Base-by-base conservation (phyloP, 495 filamentous ascomycete genomes). In the Hypoxylon fragiforme region DNA sequence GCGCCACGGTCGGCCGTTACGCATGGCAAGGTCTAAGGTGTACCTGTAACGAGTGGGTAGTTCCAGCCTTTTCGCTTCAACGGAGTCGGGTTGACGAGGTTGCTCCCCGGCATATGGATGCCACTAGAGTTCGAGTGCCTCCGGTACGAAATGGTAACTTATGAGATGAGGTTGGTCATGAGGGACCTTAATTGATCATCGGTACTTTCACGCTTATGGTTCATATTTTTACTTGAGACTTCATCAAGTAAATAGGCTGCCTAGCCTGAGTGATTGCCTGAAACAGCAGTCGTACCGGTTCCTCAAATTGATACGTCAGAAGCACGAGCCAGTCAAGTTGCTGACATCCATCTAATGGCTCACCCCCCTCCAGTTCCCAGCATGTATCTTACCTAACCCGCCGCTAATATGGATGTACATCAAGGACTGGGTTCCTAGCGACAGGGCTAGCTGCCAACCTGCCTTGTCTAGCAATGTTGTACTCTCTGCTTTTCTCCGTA, bases 1-100 rank as follows among this genome's bases (percentile, higher is more conserved):
- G 74, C 35, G 82, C 85, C 14, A 89, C 91, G 39, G 83, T 97
- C 16, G 94, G 95, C 34, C 86, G 92, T 55, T 97, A 96, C 62
- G 88, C 91, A 21, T 98, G 95, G 92, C 88, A 95, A 65, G 94
- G 95, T 46, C 83, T 97, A 75, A 85, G 82, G 70, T 98, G 94
- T 73, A 95, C 86, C 57, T 97, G 94, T 70, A 84, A 85, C 30
- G 81, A 87, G 24, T 96, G 95, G 91, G 77, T 96, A 7, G 84
- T 90, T 14, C 95, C 95, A n/a, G 91, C 87, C 7, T 91, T 97
- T 62, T 90, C 85, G 51, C 73, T 97, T 48, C 85, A 89, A 28
- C 87, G 84, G 69, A 85, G 87, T 42, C 83, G 86, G 56, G 83
- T 96, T 12, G 95, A 97, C 70, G 85, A 89, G 67, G 73, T 86